These are phyloP conservation scores for Adiantum capillusveneris DNA, from an alignment of 75 land plant genomes.

Conservation along the genomic window DNA sequence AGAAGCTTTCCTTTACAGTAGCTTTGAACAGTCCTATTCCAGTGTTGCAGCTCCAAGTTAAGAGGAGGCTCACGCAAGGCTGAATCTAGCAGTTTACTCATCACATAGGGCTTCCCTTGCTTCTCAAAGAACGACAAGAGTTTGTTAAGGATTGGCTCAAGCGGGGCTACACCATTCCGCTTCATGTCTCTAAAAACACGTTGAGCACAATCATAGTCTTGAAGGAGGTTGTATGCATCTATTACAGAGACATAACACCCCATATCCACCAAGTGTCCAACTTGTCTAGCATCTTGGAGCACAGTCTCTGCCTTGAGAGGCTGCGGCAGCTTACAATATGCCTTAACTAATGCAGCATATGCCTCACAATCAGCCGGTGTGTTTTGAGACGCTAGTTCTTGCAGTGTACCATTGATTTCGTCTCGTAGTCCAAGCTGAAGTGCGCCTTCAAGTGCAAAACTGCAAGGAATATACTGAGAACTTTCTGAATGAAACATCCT, in stretches of 20 bases:
- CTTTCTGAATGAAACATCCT: neutral
- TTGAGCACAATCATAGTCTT: constrained; percentile 1
- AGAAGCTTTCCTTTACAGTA: neutral
- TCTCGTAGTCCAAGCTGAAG: constrained; percentile 1
- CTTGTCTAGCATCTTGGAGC: neutral
- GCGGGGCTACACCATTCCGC: neutral
- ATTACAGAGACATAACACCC: neutral
- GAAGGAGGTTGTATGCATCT: constrained; percentile 3
- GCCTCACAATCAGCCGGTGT: neutral
- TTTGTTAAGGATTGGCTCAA: constrained; percentile 1
- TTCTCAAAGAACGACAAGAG: constrained; percentile 2
- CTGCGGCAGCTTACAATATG: constrained; percentile 5
- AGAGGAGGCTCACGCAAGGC: neutral
- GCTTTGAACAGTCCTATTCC: constrained; percentile 1
- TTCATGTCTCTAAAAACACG: constrained; percentile 5
- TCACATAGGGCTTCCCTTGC: neutral
- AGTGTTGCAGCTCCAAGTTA: constrained; percentile 1
- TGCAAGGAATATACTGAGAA: neutral
- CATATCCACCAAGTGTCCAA: neutral
- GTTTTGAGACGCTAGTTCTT: neutral
- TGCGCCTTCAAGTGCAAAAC: neutral
- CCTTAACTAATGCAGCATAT: neutral
- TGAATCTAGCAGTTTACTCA: neutral
- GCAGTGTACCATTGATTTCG: neutral
- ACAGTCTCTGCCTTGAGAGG: constrained; percentile 9